Base-by-base conservation (phyloP, 116 monocot species). In the Dioscorea cayenensis region DNA sequence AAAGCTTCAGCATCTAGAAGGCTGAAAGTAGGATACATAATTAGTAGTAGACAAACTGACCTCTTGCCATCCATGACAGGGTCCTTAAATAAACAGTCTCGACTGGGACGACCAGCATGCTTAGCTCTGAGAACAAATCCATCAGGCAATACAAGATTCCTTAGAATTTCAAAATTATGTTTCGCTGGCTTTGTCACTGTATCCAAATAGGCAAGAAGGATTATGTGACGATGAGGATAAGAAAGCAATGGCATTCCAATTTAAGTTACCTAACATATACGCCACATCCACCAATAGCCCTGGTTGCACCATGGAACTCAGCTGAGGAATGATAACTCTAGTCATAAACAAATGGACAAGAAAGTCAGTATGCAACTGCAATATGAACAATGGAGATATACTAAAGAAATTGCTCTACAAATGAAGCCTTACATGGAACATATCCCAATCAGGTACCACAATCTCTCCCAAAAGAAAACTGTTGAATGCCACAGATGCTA, bases 381-480 rank as follows among this genome's bases (percentile, higher is more conserved):
- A 51, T 25, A 8, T 21, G 51, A 28, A 52, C 19, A 27, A 37
- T 63, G 20, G 13, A 17, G 49, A 52, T 21, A 11, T 6, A 51
- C 28, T 28, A 55, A 10, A 48, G 43, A 64, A 23, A 6, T 52
- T 69, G 5, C 27, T 22, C 38, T 22, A 32, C 22, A 63, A 17
- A 58, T 16, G 18, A 75, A 67, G 35, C 12, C 75, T 80, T 61
- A 82, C 84, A 67, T 85, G 82, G 64, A 87, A 84, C 84, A 88
- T 79, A 49, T 88, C 88, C 84, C 81, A 84, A 64, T 84, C 84
- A 48, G 88, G 88, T 17, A 77, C 73, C 73, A 88, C 71, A 23
- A 88, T 75, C 58, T 88, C 88, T 60, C 84, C 84, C 21, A 88
- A 72, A 51, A 88, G 75, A 68, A 88, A 60, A 58, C 75, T 82